These are phyloP conservation scores for Colletotrichum falcatum DNA, from an alignment of 2,329 filamentous ascomycete species.

Conservation along the genomic window DNA sequence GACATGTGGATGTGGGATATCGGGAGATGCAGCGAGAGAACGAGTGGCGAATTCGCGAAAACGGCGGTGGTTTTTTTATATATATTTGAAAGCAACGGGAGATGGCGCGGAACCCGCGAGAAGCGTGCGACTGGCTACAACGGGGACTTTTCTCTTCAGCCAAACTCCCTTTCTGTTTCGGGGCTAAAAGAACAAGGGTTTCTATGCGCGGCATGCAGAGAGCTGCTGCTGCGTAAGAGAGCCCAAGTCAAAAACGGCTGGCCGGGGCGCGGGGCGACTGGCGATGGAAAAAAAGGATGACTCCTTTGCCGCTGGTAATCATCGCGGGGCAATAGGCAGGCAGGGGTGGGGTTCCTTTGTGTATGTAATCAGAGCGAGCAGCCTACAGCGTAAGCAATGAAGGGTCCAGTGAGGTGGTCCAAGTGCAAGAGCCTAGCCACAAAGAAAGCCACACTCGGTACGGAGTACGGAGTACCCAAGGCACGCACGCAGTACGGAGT, in stretches of 20 bases:
- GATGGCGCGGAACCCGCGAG: constrained; percentile 39
- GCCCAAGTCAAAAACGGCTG: constrained; percentile 20
- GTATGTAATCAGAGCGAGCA: neutral
- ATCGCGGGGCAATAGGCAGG: constrained; percentile 35
- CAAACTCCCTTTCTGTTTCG: neutral
- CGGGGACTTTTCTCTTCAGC: constrained; percentile 6
- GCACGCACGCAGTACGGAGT: no score
- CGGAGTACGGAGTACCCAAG: no score
- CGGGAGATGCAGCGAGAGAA: constrained; percentile 6
- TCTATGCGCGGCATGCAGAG: neutral
- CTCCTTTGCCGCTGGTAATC: constrained; percentile 39
- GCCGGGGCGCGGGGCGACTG: constrained; percentile 8
- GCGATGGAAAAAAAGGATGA: constrained; percentile 30
- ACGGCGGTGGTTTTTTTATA: constrained; percentile 18
- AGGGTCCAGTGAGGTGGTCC: no score
- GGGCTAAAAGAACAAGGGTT: constrained; percentile 30
- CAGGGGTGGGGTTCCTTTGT: neutral
- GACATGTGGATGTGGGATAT: constrained; percentile 14
- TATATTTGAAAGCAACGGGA: constrained; percentile 22
- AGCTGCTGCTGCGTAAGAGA: constrained; percentile 1
- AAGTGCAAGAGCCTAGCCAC: no score
- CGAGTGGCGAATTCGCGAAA: constrained; percentile 28
- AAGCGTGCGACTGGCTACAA: constrained; percentile 36
- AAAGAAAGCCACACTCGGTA: constrained; percentile 9
- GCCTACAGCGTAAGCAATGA: no score